Conservation (phyloP, 2,329 filamentous ascomycete species). For the Colletotrichum magnum region DNA sequence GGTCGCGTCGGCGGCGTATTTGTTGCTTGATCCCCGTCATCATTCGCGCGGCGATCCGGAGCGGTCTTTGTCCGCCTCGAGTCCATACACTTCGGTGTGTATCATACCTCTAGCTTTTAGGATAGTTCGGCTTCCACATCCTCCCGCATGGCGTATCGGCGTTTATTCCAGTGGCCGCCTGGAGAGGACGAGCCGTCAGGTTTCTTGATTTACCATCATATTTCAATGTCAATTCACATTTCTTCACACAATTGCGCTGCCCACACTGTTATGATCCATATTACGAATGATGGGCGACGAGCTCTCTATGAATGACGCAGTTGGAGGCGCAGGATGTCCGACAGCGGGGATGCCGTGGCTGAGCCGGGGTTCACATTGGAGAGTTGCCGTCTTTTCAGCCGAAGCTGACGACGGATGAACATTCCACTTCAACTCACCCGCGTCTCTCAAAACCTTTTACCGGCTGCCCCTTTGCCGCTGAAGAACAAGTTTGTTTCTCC, state of each 20-base stretch:
- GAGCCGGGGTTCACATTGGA: constrained; percentile 6
- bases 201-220: background rate
- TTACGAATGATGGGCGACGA: too few relatives aligned
- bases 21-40: constrained; percentile 12
- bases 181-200: constrained; percentile 22
- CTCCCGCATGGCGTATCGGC: constrained; percentile 40
- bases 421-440: constrained; percentile 13
- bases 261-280: too few relatives aligned
- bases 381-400: constrained; percentile 30
- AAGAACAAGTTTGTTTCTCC: background rate
- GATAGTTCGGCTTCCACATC: constrained; percentile 34
- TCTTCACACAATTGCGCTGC: background rate
- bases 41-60: constrained; percentile 7
- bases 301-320: background rate
- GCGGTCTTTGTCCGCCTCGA: constrained; percentile 15
- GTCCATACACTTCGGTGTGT: constrained; percentile 28
- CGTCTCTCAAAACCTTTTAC: constrained; percentile 13
- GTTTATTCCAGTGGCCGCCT: constrained; percentile 33
- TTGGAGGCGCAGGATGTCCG: background rate
- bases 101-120: constrained; percentile 36
- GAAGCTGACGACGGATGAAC: constrained; percentile 32
- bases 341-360: constrained; percentile 21
- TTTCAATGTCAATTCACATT: constrained; percentile 13
- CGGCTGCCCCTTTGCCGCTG: constrained; percentile 4
- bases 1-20: constrained; percentile 14